A percentile compares a stretch with the other conserved stretches of the same genome.
These are phyloP conservation scores for Spongispora temasekensis DNA, from an alignment of 1,284 basidiomycete genomes.

Conservation along the genomic window DNA sequence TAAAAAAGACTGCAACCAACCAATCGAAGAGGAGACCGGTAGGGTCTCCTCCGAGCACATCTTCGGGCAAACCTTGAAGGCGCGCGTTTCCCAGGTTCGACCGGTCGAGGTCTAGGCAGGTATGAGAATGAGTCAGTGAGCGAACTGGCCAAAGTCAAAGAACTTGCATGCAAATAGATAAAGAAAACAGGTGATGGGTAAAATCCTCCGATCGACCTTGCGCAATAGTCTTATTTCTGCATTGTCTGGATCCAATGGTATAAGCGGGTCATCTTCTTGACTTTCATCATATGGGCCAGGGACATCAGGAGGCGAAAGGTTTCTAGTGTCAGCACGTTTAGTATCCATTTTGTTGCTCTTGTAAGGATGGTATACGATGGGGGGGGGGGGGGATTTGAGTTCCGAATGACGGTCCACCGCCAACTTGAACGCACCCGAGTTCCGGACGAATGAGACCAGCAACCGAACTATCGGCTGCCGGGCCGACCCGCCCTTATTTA, in stretches of 20 bases:
- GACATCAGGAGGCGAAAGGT: conserved; percentile 6
- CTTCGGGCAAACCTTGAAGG: conserved; percentile 65
- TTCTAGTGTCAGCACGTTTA: conserved; percentile 16
- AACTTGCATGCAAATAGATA: conserved; percentile 75
- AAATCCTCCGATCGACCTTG: conserved; percentile 66
- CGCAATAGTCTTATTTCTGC: conserved; percentile 62
- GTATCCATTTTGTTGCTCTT: no score
- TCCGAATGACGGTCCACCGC: no score
- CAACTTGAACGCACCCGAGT: no score
- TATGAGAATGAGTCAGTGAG: conserved; percentile 1
- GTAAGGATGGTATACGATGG: no score
- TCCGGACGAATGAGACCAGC: no score
- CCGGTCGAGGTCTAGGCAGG: conserved; percentile 61
- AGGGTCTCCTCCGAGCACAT: conserved; percentile 65
- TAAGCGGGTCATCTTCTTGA: conserved; percentile 23
- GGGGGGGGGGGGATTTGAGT: no score
- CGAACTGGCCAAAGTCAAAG: background rate
- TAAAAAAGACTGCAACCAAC: conserved; percentile 74
- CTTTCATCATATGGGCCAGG: conserved; percentile 6
- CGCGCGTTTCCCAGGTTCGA: conserved; percentile 78
- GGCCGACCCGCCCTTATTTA: no score
- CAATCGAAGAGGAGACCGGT: conserved; percentile 70
- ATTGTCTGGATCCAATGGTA: conserved; percentile 20
- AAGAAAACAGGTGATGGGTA: conserved; percentile 69
- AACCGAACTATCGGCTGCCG: no score